A percentile compares a stretch with the other conserved stretches of the same genome.
These are phyloP conservation scores for Colletotrichum filicis DNA, from an alignment of 2,329 filamentous ascomycete species.

Conservation along the genomic window DNA sequence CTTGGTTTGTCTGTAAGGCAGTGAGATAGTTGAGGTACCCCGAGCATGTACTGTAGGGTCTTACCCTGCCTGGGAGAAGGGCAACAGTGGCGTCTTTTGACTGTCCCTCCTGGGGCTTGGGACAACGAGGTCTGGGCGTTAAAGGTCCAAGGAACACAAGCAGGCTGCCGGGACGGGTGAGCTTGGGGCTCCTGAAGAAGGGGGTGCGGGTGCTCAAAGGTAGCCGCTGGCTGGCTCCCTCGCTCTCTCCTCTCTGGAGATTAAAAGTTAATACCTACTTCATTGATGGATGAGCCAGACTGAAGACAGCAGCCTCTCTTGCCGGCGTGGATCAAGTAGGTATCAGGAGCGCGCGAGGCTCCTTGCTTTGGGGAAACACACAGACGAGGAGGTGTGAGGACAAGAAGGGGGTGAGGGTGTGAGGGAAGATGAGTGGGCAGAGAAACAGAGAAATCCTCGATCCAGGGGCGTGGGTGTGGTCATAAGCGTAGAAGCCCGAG, in stretches of 20 bases:
- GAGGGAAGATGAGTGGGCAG: slow-evolving; percentile 17
- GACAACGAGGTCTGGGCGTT: slow-evolving; percentile 31
- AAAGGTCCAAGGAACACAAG: slow-evolving; percentile 29
- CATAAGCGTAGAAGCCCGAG: slow-evolving; percentile 7
- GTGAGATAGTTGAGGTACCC: slow-evolving; percentile 10
- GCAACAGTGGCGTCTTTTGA: slow-evolving; percentile 17
- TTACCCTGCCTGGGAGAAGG: slow-evolving; percentile 16
- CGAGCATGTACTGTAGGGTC: neutral
- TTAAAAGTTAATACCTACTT: slow-evolving; percentile 26
- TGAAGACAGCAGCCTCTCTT: slow-evolving; percentile 22
- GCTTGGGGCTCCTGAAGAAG: slow-evolving; percentile 19
- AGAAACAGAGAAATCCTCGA: neutral
- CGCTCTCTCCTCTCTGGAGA: slow-evolving; percentile 24
- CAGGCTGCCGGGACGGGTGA: slow-evolving; percentile 31
- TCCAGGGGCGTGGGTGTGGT: slow-evolving; percentile 11
- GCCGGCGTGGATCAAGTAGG: slow-evolving; percentile 13
- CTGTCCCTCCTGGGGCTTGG: slow-evolving; percentile 26
- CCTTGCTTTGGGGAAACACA: slow-evolving; percentile 33
- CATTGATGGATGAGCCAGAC: slow-evolving; percentile 20
- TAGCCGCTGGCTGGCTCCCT: neutral
- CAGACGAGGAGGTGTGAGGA: slow-evolving; percentile 21
- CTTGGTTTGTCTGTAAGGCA: neutral
- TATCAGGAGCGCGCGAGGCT: slow-evolving; percentile 30
- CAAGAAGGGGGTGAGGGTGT: slow-evolving; percentile 25
- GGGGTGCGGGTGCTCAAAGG: slow-evolving; percentile 30